These are phyloP conservation scores for Colletotrichum sp. DNA, from an alignment of 2,329 filamentous ascomycete genomes.

Conservation along the genomic window DNA sequence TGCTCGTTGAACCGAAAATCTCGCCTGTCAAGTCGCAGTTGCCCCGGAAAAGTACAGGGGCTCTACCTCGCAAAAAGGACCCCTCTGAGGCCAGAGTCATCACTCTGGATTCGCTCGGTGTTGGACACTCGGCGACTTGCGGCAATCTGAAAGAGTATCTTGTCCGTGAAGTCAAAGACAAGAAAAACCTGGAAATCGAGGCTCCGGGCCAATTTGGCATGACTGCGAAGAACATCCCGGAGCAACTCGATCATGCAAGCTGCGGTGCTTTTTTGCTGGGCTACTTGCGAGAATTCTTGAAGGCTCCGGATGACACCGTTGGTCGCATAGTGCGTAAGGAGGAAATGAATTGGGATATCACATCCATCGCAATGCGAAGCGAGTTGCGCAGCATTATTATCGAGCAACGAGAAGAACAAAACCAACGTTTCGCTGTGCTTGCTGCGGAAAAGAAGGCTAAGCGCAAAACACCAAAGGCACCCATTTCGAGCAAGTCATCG, in stretches of 20 bases:
- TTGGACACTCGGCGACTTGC: conserved; percentile 67
- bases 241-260: conserved; percentile 84
- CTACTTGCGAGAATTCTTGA: conserved; percentile 83
- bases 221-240: conserved; percentile 77
- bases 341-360: conserved; percentile 54
- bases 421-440: conserved; percentile 54
- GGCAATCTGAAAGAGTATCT: conserved; percentile 79
- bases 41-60: conserved; percentile 10
- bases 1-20: background rate
- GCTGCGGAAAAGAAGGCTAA: conserved; percentile 42
- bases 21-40: conserved; percentile 2
- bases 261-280: conserved; percentile 88
- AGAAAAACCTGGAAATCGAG: conserved; percentile 53
- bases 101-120: conserved; percentile 85
- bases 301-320: conserved; percentile 74
- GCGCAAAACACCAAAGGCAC: conserved; percentile 30
- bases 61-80: conserved; percentile 45
- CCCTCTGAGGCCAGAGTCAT: conserved; percentile 73
- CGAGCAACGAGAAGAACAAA: conserved; percentile 63
- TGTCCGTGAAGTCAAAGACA: conserved; percentile 70
- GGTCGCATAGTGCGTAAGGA: conserved; percentile 68
- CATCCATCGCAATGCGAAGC: conserved; percentile 63
- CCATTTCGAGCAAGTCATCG: conserved; percentile 5
- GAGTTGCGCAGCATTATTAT: conserved; percentile 72
- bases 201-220: conserved; percentile 49